These are phyloP conservation scores for Wallacemonas sp. DNA, from an alignment of 208 protist species.

Conservation along the genomic window DNA sequence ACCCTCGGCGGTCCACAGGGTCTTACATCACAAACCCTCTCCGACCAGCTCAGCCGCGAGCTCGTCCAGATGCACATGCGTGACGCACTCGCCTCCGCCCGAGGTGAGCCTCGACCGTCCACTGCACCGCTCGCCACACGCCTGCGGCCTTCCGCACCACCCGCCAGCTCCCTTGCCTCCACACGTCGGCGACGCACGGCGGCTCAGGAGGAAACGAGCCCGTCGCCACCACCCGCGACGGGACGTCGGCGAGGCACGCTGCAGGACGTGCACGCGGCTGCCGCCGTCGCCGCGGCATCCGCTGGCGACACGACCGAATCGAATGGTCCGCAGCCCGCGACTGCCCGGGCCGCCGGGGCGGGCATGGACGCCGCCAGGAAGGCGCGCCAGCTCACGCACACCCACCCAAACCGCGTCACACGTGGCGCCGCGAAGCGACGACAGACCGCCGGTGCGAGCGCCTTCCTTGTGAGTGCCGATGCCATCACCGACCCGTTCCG, in stretches of 20 bases:
- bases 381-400: not conserved
- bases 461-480: slow-evolving; percentile 11
- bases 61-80: not conserved
- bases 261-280: not conserved
- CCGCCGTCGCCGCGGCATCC: not conserved
- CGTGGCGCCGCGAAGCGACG: not conserved
- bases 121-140: slow-evolving; percentile 1
- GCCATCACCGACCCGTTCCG: slow-evolving; percentile 8
- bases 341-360: too few relatives aligned
- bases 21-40: not conserved
- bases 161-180: too few relatives aligned
- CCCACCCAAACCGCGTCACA: too few relatives aligned
- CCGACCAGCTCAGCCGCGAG: slow-evolving; percentile 8
- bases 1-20: slow-evolving; percentile 18
- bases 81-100: not conserved
- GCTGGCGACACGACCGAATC: too few relatives aligned
- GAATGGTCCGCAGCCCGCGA: too few relatives aligned
- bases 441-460: slow-evolving; percentile 6
- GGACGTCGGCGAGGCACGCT: not conserved
- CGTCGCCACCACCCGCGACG: not conserved
- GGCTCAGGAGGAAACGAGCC: too few relatives aligned
- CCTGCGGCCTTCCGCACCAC: not conserved
- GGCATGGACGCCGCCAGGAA: not conserved
- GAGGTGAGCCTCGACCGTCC: not conserved
- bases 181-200: too few relatives aligned